Conservation (phyloP, 176 grass and related monocot genomes). For the Oryza glumipatula region DNA sequence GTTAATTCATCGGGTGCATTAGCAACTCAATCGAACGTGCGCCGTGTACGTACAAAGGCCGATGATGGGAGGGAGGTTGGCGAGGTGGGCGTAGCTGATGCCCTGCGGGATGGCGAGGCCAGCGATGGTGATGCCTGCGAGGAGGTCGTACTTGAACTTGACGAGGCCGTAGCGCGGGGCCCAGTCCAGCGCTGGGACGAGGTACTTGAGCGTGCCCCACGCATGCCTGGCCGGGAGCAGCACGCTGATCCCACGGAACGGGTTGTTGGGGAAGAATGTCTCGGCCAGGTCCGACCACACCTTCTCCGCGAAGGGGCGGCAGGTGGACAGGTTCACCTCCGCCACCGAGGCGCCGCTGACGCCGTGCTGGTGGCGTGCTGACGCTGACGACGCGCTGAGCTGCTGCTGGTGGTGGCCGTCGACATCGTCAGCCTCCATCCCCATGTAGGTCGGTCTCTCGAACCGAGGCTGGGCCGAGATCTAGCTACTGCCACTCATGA, state of each 20-base stretch:
- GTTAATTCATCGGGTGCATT: background rate
- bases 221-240: conserved; percentile 32
- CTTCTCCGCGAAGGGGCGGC: conserved; percentile 33
- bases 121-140: conserved; percentile 92
- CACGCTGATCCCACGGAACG: conserved; percentile 61
- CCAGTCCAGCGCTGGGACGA: conserved; percentile 75
- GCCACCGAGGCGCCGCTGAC: background rate
- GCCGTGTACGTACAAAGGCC: conserved; percentile 64
- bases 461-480: background rate
- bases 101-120: conserved; percentile 98
- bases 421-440: conserved; percentile 42
- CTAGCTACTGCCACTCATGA: background rate
- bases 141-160: conserved; percentile 79
- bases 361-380: background rate
- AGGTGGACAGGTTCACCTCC: conserved; percentile 56
- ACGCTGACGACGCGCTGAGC: background rate
- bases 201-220: conserved; percentile 69
- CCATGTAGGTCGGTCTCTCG: conserved; percentile 38
- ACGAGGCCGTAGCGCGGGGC: conserved; percentile 57
- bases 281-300: conserved; percentile 59
- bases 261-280: conserved; percentile 93
- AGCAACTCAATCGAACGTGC: too few species aligned
- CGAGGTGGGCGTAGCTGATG: conserved; percentile 95
- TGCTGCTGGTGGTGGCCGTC: background rate
- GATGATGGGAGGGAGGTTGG: conserved; percentile 81